Evolutionary conservation across 192 early-diverging fungal species (phyloP).

Genomic region (Pecoramyces ruminantium): DNA sequence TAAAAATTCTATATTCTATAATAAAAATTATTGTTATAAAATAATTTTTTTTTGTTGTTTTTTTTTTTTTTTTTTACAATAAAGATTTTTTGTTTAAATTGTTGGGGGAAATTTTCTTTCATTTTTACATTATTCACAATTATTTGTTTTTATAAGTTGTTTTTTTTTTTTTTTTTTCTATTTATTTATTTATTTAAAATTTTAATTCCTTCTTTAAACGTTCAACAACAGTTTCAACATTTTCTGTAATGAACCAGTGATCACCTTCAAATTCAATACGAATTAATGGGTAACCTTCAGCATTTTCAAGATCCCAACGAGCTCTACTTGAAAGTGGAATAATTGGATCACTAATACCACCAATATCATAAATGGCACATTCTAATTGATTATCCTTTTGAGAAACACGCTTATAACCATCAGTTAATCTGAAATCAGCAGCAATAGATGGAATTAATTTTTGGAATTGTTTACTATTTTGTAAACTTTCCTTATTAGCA

Average conservation of each 20-base stretch:
- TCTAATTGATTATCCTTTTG: neutral
- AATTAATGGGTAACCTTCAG: neutral
- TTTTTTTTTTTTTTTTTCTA: too few relatives aligned
- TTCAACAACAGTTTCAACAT: neutral
- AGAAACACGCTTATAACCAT: neutral
- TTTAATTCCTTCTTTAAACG: neutral
- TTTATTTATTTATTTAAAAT: neutral
- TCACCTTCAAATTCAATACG: neutral
- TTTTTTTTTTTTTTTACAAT: too few relatives aligned
- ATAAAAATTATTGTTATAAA: too few relatives aligned
- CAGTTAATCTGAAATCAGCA: neutral
- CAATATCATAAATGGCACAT: neutral
- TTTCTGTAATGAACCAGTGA: neutral
- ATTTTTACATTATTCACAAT: too few relatives aligned
- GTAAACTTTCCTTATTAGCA: neutral
- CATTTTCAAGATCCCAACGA: neutral
- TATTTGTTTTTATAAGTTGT: too few relatives aligned
- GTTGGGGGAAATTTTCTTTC: too few relatives aligned
- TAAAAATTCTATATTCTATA: too few relatives aligned
- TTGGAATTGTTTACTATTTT: neutral
- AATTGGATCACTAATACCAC: neutral
- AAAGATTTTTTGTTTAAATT: too few relatives aligned
- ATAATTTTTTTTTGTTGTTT: too few relatives aligned
- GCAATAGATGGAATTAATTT: neutral
- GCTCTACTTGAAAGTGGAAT: neutral